Evolutionary conservation across 768 basidiomycete genomes (phyloP), one percentile per base, ranked within the genome.

Genomic region (Dentipellis fragilis): DNA sequence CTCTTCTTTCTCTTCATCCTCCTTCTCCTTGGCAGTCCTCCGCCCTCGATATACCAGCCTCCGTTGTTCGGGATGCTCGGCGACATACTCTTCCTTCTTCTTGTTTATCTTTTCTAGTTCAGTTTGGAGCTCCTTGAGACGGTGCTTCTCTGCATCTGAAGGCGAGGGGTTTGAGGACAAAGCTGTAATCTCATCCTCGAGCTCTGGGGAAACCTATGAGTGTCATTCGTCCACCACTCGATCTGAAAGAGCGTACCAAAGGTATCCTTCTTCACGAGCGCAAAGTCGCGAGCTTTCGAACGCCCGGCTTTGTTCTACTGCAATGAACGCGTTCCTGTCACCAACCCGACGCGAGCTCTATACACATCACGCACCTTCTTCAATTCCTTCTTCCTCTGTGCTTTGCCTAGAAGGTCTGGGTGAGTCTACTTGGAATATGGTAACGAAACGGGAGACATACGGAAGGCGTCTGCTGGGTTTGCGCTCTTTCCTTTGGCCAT

Each of bases 211-310:
- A 6, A 29, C 5, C 14, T 9, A 34, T 62, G 36, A 56, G 29
- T 9, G 21, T 9, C 16, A 7, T 14, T 22, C 7, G 47, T 7
- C 22, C 12, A 8, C 14, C 5, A 48, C 9, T 4, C 22, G 21
- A 29, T 22, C 9, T 14, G 7, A 65, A 38, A 51, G 9, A 35
- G 62, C 75, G 51, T 62, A 85, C 93, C 90, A 68, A 77, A 73
- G 3, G 93, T 96, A 65, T 97, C 93, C 70, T 92, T 93, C 77
- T 97, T 98, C 42, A 96, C 87, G 34, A 91, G 76, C n/a, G 89
- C 77, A 67, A 93, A 84, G 66, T 98, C 93, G 61, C 90, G 80
- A 14, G 83, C 71, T 71, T 94, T 93, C 51, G 79, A 71, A 55
- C 94, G 78, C 55, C 80, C 84, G 67, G 85, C 71, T 75, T 96